These are phyloP conservation scores for Kodamaea alishanica DNA, from an alignment of 1,139 yeast species.

Conservation along the genomic window DNA sequence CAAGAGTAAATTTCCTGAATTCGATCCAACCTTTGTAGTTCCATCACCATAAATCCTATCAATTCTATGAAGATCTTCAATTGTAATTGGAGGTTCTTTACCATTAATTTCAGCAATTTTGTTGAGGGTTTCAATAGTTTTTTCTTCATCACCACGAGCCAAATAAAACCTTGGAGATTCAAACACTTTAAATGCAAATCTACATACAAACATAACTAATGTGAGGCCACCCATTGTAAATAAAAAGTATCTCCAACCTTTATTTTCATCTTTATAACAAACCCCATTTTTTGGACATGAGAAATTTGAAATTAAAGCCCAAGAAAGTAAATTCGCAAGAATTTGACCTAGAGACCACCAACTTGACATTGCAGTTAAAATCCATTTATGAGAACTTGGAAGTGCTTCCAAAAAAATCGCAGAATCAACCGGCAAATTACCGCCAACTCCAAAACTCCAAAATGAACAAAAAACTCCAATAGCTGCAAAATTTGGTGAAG, in stretches of 20 bases:
- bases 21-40: not conserved
- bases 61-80: conserved; percentile 29
- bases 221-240: conserved; percentile 43
- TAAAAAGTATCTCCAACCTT: conserved; percentile 44
- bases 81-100: conserved; percentile 20
- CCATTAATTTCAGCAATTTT: conserved; percentile 36
- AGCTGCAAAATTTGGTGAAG: conserved; percentile 40
- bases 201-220: conserved; percentile 31
- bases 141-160: conserved; percentile 36
- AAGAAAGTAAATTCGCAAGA: conserved; percentile 35
- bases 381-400: conserved; percentile 37
- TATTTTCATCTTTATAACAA: conserved; percentile 35
- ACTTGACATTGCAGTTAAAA: conserved; percentile 40
- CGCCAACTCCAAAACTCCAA: conserved; percentile 48
- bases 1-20: conserved; percentile 18
- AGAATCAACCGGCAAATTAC: conserved; percentile 43
- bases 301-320: conserved; percentile 40
- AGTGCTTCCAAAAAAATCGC: conserved; percentile 44
- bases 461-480: conserved; percentile 36
- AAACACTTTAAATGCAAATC: conserved; percentile 35
- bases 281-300: conserved; percentile 27
- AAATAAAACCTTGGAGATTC: conserved; percentile 41
- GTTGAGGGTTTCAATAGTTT: conserved; percentile 34
- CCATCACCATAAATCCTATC: conserved; percentile 19
- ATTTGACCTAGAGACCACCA: conserved; percentile 48